Evolutionary conservation across 2,329 filamentous ascomycete genomes (phyloP).

Genomic region (Incumbomyces delicatus): DNA sequence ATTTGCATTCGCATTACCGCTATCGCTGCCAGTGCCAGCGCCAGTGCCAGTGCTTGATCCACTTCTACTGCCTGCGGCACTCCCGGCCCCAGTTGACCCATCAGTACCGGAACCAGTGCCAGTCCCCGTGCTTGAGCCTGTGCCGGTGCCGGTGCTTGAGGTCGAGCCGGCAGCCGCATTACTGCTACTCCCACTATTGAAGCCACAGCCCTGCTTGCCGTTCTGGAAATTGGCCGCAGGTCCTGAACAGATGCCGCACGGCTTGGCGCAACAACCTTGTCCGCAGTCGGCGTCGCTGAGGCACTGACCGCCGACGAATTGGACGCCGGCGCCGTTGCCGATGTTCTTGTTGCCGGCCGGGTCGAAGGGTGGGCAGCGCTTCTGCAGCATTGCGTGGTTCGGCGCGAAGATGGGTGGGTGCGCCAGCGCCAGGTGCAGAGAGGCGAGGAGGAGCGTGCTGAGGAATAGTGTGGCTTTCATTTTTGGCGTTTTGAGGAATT

Average conservation of each 20-base stretch:
- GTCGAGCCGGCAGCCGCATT: constrained; percentile 22
- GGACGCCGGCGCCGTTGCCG: constrained; percentile 22
- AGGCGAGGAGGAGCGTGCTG: neutral
- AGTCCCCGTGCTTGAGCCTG: too few species aligned
- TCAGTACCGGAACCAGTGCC: too few species aligned
- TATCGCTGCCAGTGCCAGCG: neutral
- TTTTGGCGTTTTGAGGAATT: too few species aligned
- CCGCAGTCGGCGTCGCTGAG: constrained; percentile 30
- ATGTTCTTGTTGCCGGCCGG: constrained; percentile 13
- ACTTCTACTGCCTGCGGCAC: neutral
- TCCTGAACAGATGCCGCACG: constrained; percentile 26
- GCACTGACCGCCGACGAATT: constrained; percentile 33
- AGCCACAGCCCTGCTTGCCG: constrained; percentile 29
- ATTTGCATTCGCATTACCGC: neutral
- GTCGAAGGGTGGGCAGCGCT: constrained; percentile 1
- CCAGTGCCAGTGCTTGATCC: neutral
- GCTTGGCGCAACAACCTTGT: constrained; percentile 29
- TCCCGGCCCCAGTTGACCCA: neutral
- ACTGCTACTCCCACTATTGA: constrained; percentile 4
- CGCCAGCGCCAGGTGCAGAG: neutral
- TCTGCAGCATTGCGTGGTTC: neutral
- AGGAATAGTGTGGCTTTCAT: neutral
- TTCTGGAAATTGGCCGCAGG: constrained; percentile 23
- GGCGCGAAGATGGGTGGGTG: constrained; percentile 1
- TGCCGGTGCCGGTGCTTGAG: too few species aligned